Conservation (phyloP, 371 early-diverging fungal species). For the Funneliformis caledonium region DNA sequence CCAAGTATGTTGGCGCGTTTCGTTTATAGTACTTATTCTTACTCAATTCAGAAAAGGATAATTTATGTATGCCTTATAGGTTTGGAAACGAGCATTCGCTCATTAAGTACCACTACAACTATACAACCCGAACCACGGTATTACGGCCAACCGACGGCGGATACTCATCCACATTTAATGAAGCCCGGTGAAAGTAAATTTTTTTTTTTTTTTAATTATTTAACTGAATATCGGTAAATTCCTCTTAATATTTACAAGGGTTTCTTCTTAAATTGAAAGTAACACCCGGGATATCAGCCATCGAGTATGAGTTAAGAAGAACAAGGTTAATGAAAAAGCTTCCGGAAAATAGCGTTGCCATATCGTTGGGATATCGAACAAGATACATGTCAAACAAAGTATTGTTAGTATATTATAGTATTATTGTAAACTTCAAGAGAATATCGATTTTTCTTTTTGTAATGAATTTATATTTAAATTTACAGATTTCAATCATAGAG, state of each 20-base stretch:
- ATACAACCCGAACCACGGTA: background rate
- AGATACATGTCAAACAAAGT: conserved; percentile 92
- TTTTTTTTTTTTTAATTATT: background rate
- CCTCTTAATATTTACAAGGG: background rate
- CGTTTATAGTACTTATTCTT: no score
- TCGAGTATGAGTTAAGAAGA: conserved; percentile 80
- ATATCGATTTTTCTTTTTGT: background rate
- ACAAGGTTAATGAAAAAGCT: conserved; percentile 64
- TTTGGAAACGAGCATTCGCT: background rate
- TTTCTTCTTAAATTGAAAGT: conserved; percentile 50
- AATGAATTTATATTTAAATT: conserved; percentile 1
- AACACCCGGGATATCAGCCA: conserved; percentile 75
- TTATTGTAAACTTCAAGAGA: background rate
- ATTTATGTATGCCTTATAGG: background rate
- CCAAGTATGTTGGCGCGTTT: no score
- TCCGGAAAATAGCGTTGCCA: conserved; percentile 68
- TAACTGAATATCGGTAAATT: background rate
- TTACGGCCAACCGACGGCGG: conserved; percentile 76
- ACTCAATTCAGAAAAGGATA: no score
- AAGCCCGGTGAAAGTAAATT: conserved; percentile 67
- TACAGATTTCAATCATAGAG: background rate
- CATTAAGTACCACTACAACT: conserved; percentile 10
- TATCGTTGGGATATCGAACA: conserved; percentile 77
- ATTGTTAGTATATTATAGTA: conserved; percentile 58
- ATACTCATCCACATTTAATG: conserved; percentile 84